Percentiles rank a stretch among this genome's conserved stretches.
These are phyloP conservation scores for Yarrowia bubula DNA, from an alignment of 805 yeast species.

Conservation along the genomic window DNA sequence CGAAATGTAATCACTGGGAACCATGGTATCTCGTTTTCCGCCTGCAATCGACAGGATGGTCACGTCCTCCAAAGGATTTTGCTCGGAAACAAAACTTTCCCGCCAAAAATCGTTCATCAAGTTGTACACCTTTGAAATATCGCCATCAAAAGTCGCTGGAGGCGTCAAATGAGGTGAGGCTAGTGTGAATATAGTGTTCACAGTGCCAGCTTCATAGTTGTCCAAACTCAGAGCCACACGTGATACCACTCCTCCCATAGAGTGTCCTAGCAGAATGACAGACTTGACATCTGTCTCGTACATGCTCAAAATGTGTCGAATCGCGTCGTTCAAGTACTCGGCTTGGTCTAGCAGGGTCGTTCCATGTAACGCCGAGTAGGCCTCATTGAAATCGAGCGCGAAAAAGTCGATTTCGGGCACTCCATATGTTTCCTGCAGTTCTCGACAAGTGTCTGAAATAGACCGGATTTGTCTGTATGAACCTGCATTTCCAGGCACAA, in stretches of 20 bases:
- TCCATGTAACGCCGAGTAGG: conserved; percentile 94
- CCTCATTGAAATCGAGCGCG: conserved; percentile 92
- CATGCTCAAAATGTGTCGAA: conserved; percentile 66
- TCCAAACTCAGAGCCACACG: conserved; percentile 77
- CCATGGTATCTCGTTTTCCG: conserved; percentile 71
- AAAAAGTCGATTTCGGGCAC: conserved; percentile 64
- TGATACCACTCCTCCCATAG: conserved; percentile 97
- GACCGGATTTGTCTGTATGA: conserved; percentile 62
- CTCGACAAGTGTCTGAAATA: conserved; percentile 11
- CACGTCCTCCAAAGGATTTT: conserved; percentile 52
- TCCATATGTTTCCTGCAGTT: conserved; percentile 30
- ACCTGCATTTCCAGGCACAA: conserved; percentile 98
- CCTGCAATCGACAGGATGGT: conserved; percentile 86
- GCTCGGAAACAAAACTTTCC: conserved; percentile 52
- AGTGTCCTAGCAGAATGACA: conserved; percentile 81
- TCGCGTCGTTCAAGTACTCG: conserved; percentile 85
- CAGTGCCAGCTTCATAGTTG: conserved; percentile 66
- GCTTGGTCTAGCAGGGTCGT: conserved; percentile 91
- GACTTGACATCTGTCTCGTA: conserved; percentile 49
- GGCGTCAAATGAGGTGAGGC: conserved; percentile 92
- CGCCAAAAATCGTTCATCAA: conserved; percentile 80
- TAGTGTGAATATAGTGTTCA: conserved; percentile 79
- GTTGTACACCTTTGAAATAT: conserved; percentile 69
- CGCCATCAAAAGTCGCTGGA: conserved; percentile 92
- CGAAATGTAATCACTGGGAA: conserved; percentile 88